These are phyloP conservation scores for Nakataea oryzae DNA, from an alignment of 2,329 filamentous ascomycete genomes.

Conservation along the genomic window DNA sequence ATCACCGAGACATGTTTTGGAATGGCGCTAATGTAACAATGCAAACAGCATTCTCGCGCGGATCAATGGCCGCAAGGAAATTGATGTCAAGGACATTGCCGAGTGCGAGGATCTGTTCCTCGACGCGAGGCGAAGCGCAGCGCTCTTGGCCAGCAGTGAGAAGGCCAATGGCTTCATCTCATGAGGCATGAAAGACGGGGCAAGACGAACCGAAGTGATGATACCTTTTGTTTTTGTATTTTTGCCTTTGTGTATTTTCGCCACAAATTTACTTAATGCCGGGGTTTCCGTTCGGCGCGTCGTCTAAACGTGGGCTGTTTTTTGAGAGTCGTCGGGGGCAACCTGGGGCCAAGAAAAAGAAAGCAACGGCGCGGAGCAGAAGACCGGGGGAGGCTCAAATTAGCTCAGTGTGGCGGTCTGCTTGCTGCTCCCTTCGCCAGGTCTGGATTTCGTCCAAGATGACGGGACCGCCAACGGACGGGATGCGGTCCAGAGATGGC, in stretches of 20 bases:
- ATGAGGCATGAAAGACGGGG: conserved; percentile 23
- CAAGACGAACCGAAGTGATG: not conserved
- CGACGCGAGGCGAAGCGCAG: conserved; percentile 68
- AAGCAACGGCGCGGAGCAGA: not conserved
- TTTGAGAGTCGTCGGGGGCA: not conserved
- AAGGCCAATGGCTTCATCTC: conserved; percentile 55
- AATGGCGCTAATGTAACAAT: conserved; percentile 11
- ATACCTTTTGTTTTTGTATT: not conserved
- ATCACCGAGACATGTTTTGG: conserved; percentile 11
- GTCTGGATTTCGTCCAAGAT: not conserved
- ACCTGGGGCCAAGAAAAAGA: conserved; percentile 3
- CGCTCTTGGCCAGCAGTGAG: conserved; percentile 49
- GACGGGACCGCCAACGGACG: not conserved
- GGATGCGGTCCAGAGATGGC: not conserved
- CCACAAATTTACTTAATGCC: not conserved
- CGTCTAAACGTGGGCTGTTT: not conserved
- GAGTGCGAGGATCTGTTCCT: conserved; percentile 81
- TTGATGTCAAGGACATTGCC: conserved; percentile 65
- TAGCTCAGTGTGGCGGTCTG: not conserved
- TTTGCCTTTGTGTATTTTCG: not conserved
- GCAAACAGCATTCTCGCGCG: conserved; percentile 69
- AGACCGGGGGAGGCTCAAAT: conserved; percentile 1
- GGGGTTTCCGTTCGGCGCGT: not conserved
- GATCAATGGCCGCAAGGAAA: conserved; percentile 67
- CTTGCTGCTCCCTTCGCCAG: not conserved